Conservation (phyloP, 1,284 basidiomycete species). For the Microbotryum lychnidis-dioicae region DNA sequence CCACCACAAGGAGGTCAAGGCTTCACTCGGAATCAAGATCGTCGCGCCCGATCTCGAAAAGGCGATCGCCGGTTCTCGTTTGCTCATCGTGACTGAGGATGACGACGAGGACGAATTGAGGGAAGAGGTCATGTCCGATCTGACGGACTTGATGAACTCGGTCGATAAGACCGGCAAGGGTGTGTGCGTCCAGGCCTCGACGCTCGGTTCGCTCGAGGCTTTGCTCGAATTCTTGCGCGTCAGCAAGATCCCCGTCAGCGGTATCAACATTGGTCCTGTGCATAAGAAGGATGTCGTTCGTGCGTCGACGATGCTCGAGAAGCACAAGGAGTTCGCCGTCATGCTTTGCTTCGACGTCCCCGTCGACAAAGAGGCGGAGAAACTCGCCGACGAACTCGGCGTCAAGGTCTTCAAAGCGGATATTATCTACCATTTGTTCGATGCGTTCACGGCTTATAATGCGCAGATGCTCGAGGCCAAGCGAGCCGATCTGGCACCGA, state of each 20-base stretch:
- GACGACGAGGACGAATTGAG: constrained; percentile 92
- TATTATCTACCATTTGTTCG: constrained; percentile 98
- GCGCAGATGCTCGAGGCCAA: constrained; percentile 87
- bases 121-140: constrained; percentile 94
- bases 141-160: constrained; percentile 79
- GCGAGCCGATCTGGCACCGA: constrained; percentile 80
- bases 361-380: constrained; percentile 81
- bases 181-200: constrained; percentile 96
- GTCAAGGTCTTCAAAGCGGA: constrained; percentile 91
- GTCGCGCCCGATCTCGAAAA: constrained; percentile 93
- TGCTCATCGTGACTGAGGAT: constrained; percentile 84
- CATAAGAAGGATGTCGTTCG: constrained; percentile 95
- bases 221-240: constrained; percentile 88
- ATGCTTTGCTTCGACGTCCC: constrained; percentile 95
- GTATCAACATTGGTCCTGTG: constrained; percentile 96
- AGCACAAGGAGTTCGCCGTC: constrained; percentile 88
- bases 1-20: constrained; percentile 97
- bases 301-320: constrained; percentile 88
- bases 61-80: constrained; percentile 93
- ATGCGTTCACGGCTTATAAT: constrained; percentile 95
- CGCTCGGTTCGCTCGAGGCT: constrained; percentile 94
- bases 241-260: constrained; percentile 81
- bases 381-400: constrained; percentile 85
- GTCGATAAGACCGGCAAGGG: constrained; percentile 92
- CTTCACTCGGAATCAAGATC: constrained; percentile 95